Conservation (phyloP, 2,329 filamentous ascomycete species). For the Emericellopsis cladophorae region DNA sequence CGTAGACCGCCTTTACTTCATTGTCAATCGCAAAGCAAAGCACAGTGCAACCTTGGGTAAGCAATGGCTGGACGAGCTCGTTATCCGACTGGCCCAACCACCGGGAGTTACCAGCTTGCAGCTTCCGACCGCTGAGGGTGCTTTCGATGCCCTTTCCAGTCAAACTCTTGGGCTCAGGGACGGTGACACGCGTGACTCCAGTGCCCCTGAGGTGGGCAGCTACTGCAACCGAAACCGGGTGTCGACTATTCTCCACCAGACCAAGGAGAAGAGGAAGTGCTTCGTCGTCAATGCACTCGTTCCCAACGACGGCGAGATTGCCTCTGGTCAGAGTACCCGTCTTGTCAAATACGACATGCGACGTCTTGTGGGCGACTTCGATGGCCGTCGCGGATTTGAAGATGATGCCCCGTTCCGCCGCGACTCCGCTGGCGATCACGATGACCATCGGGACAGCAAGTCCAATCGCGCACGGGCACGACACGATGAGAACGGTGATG, state of each 20-base stretch:
- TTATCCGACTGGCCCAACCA: slow-evolving; percentile 27
- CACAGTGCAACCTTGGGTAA: slow-evolving; percentile 24
- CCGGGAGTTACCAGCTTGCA: slow-evolving; percentile 35
- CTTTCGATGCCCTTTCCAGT: slow-evolving; percentile 34
- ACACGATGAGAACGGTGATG: slow-evolving; percentile 41
- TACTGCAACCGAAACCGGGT: slow-evolving; percentile 40
- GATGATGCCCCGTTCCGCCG: slow-evolving; percentile 42
- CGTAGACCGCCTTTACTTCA: slow-evolving; percentile 24
- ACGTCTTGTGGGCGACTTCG: slow-evolving; percentile 36
- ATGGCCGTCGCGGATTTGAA: slow-evolving; percentile 43
- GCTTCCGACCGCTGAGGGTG: slow-evolving; percentile 6
- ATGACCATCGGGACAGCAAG: slow-evolving; percentile 56
- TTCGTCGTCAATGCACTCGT: slow-evolving; percentile 8
- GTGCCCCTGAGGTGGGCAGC: slow-evolving; percentile 21
- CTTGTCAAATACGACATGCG: slow-evolving; percentile 51
- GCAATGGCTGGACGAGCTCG: slow-evolving; percentile 17
- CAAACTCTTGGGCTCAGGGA: slow-evolving; percentile 21
- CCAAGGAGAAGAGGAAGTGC: slow-evolving; percentile 15
- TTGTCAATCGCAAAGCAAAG: slow-evolving; percentile 32
- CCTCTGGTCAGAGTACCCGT: slow-evolving; percentile 48
- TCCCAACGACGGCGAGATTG: slow-evolving; percentile 15
- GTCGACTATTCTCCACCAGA: slow-evolving; percentile 26
- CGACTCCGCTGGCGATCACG: slow-evolving; percentile 45
- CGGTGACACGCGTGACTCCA: slow-evolving; percentile 3
- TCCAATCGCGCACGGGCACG: slow-evolving; percentile 53